Conservation (phyloP, 2,329 filamentous ascomycete genomes). For the Colletotrichum phormii region DNA sequence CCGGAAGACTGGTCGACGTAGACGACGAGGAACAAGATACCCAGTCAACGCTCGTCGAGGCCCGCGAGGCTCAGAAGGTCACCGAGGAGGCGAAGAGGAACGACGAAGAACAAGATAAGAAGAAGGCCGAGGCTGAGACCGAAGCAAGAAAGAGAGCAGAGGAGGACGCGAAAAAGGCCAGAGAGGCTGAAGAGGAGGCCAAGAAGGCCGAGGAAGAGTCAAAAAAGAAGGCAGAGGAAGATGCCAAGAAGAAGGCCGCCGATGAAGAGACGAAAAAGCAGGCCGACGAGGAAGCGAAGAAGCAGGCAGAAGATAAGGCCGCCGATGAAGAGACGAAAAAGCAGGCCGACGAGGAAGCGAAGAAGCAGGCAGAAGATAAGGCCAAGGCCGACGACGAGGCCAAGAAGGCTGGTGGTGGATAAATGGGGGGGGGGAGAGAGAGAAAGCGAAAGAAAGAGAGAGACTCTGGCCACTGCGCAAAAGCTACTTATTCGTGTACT, state of each 20-base stretch:
- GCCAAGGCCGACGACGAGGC: constrained; percentile 14
- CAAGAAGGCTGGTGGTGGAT: constrained; percentile 31
- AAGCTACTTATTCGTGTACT: constrained; percentile 4
- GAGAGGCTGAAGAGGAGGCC: constrained; percentile 18
- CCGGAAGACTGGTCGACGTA: constrained; percentile 50
- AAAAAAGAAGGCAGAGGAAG: constrained; percentile 21
- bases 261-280: constrained; percentile 1
- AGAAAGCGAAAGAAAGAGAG: neutral
- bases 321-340: neutral
- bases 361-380: constrained; percentile 15
- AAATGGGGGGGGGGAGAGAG: neutral
- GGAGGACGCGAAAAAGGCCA: constrained; percentile 22
- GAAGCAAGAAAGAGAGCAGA: constrained; percentile 23
- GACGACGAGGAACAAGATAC: constrained; percentile 29
- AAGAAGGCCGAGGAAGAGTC: constrained; percentile 18
- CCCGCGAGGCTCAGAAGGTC: constrained; percentile 16
- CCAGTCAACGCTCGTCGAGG: neutral
- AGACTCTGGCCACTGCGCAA: neutral
- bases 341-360: constrained; percentile 18
- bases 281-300: constrained; percentile 20
- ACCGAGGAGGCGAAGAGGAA: constrained; percentile 21
- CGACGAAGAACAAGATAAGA: constrained; percentile 8
- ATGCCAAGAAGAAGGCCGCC: constrained; percentile 14
- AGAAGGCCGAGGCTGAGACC: constrained; percentile 7
- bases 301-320: constrained; percentile 11